Base-by-base conservation (phyloP, 805 yeast genomes). In the Candida maris region DNA sequence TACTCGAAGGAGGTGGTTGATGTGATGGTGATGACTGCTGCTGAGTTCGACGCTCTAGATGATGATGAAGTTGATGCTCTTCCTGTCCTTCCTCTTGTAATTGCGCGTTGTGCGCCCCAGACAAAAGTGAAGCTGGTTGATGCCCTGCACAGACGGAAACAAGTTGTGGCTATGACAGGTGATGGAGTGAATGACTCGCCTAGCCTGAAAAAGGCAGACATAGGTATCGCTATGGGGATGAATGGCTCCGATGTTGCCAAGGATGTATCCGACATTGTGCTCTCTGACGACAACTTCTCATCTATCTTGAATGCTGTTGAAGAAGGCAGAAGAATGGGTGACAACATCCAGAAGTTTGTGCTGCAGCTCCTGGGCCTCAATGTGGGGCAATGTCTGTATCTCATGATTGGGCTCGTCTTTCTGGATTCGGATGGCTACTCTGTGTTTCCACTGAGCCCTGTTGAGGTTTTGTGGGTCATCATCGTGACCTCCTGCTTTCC, bases 131-230 rank as follows among this genome's bases (percentile, higher is more conserved):
- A 87, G 45, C 78, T 84, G 81, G 81, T 84, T 49, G 88, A 83
- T 36, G 89, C 91, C 1, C 72, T 66, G 49, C 88, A 72, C 65
- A 79, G 73, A 52, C 75, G 75, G 58, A 62, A 70, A 44, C 66
- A 78, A 54, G 71, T 78, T 60, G 71, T 81, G 61, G 91, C 91
- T 14, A 84, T 83, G 91, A 81, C 87, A 19, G 87, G 87, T 44
- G 91, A 83, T 57, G 91, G 91, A 45, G 89, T 83, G 30, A 83
- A 83, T 56, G 91, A 83, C 55, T 81, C 88, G 2, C 91, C 91
- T 18, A 75, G 84, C 23, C 65, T 83, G 60, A 82, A 82, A 56
- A 77, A 68, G 45, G 82, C 91, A 3, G 88, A 83, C 59, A 85
- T 83, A 38, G 91, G 91, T 46, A 81, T 83, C 57, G 87, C 91